These are phyloP conservation scores for Massarina eburnea DNA, from an alignment of 2,329 filamentous ascomycete genomes.

Conservation along the genomic window DNA sequence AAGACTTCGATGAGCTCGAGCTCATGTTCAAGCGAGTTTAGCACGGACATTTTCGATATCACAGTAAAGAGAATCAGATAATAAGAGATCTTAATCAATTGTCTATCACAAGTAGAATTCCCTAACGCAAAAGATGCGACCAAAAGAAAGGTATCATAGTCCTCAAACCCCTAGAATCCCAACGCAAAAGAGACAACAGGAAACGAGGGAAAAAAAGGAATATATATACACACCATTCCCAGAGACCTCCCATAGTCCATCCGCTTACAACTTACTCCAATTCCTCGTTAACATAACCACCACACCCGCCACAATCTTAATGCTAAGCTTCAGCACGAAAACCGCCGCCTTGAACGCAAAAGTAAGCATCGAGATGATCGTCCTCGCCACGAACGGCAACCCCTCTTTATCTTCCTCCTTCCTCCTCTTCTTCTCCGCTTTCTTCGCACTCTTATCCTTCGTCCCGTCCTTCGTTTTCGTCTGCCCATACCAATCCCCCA, in stretches of 20 bases:
- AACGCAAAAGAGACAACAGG: background rate
- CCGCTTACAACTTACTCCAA: constrained; percentile 35
- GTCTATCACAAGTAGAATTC: background rate
- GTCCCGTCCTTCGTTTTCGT: constrained; percentile 11
- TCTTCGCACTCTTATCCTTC: constrained; percentile 1
- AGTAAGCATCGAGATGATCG: constrained; percentile 43
- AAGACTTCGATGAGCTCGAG: no score
- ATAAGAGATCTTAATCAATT: no score
- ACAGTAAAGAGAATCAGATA: no score
- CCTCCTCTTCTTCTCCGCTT: constrained; percentile 1
- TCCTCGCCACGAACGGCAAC: constrained; percentile 43
- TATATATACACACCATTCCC: constrained; percentile 3
- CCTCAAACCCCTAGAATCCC: background rate
- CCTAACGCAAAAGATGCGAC: background rate
- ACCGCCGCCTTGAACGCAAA: constrained; percentile 48
- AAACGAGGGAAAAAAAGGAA: constrained; percentile 1
- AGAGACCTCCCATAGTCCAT: background rate
- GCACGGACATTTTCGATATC: no score
- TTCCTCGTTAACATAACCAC: constrained; percentile 42
- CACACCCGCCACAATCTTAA: constrained; percentile 46
- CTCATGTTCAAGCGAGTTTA: no score
- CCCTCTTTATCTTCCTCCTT: constrained; percentile 35
- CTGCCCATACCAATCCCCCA: constrained; percentile 42
- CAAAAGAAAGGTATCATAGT: background rate
- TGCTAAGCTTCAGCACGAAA: constrained; percentile 44